phyloP scores from a whole-genome alignment of 306 rosid genomes.

The Quercus agrifolia region DNA sequence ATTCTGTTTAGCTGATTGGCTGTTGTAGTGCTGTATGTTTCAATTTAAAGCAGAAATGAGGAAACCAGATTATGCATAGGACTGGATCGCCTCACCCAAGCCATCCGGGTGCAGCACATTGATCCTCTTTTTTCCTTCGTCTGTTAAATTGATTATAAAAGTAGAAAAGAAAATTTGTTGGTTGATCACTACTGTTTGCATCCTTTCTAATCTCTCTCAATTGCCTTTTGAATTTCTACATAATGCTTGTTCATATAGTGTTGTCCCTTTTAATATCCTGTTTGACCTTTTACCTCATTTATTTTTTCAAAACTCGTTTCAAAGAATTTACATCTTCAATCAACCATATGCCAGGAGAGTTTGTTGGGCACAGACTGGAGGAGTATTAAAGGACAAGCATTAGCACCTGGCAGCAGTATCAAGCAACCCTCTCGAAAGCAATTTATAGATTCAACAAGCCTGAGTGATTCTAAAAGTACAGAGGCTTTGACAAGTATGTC shows the following conservation, averaged over 20 bases:
- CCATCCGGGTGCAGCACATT: not conserved
- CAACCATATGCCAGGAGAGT: slow-evolving; percentile 47
- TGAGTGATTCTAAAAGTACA: slow-evolving; percentile 75
- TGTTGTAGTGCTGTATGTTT: not conserved
- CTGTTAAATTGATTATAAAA: not conserved
- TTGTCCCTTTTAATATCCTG: not conserved
- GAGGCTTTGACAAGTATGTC: slow-evolving; percentile 87
- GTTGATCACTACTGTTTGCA: not conserved
- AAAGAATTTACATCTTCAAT: not conserved
- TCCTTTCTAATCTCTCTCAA: not conserved
- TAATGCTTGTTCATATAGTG: not conserved
- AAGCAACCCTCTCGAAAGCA: slow-evolving; percentile 72
- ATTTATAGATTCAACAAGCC: slow-evolving; percentile 62
- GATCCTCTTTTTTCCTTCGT: not conserved
- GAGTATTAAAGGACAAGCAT: slow-evolving; percentile 75
- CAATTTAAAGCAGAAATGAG: not conserved
- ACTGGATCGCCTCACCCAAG: not conserved
- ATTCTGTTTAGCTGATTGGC: not conserved
- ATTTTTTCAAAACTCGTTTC: not conserved
- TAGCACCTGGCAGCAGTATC: slow-evolving; percentile 56
- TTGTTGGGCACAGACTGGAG: slow-evolving; percentile 73
- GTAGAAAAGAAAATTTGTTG: not conserved
- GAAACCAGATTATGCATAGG: not conserved
- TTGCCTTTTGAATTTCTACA: not conserved
- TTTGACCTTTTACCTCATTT: not conserved